phyloP scores from a whole-genome alignment of 1,284 basidiomycete species.

The Ustilago vetiveriae region DNA sequence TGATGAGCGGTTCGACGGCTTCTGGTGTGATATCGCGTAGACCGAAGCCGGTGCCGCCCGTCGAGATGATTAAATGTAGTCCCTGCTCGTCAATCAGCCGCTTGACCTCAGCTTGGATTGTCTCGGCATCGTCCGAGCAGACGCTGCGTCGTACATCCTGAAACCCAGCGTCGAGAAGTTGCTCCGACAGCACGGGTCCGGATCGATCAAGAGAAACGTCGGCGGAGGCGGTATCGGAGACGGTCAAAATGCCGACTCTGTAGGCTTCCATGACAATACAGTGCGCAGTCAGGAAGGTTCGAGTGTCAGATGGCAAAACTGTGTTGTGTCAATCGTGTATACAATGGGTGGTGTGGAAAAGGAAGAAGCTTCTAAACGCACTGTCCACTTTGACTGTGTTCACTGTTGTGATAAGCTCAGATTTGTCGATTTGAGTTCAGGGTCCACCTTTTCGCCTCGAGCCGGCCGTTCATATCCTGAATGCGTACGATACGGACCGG shows the following conservation, averaged over 20 bases:
- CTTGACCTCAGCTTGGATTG: conserved; percentile 6
- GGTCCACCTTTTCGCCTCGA: too few species aligned
- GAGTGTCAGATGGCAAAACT: too few species aligned
- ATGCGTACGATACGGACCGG: too few species aligned
- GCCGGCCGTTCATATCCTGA: too few species aligned
- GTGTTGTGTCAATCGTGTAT: too few species aligned
- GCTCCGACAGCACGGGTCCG: conserved; percentile 38
- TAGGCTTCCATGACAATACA: conserved; percentile 6
- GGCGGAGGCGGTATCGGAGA: conserved; percentile 51
- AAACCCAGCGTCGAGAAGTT: conserved; percentile 15
- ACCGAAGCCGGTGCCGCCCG: conserved; percentile 87
- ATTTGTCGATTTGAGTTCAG: too few species aligned
- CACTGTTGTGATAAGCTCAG: too few species aligned
- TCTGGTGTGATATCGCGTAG: conserved; percentile 81
- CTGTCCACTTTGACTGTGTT: too few species aligned
- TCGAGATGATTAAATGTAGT: conserved; percentile 71
- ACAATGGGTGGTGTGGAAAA: too few species aligned
- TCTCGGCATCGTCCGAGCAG: conserved; percentile 34
- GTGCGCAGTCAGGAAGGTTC: too few species aligned
- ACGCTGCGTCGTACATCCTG: conserved; percentile 5
- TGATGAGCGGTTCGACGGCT: conserved; percentile 77
- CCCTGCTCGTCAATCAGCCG: conserved; percentile 16
- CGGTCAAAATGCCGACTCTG: conserved; percentile 31
- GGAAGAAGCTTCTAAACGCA: too few species aligned
- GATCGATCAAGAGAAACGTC: conserved; percentile 41